Evolutionary conservation across 208 protist genomes (phyloP).

Genomic region (Wallacemonas sp.): DNA sequence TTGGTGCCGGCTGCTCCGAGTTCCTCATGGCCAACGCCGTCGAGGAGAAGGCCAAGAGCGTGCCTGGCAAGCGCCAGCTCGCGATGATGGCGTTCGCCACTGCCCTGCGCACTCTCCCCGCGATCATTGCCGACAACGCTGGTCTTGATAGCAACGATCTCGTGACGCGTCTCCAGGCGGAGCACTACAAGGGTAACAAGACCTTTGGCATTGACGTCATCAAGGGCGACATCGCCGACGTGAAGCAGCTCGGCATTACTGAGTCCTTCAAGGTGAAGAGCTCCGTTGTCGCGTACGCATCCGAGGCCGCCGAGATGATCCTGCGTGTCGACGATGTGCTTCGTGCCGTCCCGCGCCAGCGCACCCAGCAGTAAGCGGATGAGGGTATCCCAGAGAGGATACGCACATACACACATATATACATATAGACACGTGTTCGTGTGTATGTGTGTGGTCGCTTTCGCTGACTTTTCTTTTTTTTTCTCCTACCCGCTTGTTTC

Average conservation of each 20-base stretch:
- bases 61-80: slow-evolving; percentile 84
- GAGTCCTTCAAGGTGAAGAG: slow-evolving; percentile 98
- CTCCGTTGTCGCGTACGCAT: slow-evolving; percentile 96
- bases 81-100: slow-evolving; percentile 97
- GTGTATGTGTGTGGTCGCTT: too few relatives aligned
- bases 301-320: slow-evolving; percentile 99
- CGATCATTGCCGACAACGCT: slow-evolving; percentile 98
- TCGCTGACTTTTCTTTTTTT: too few relatives aligned
- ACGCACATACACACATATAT: too few relatives aligned
- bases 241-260: slow-evolving; percentile 95
- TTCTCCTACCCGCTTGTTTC: too few relatives aligned
- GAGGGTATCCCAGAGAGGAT: neutral
- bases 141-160: slow-evolving; percentile 98
- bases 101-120: slow-evolving; percentile 95
- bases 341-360: slow-evolving; percentile 92
- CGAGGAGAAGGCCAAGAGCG: slow-evolving; percentile 91
- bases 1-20: slow-evolving; percentile 98
- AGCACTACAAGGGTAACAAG: slow-evolving; percentile 64
- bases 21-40: slow-evolving; percentile 99
- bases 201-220: slow-evolving; percentile 95
- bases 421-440: too few relatives aligned
- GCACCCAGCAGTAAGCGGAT: slow-evolving; percentile 56
- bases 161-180: slow-evolving; percentile 94
- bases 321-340: slow-evolving; percentile 99
- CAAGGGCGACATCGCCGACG: slow-evolving; percentile 94